A percentile compares a stretch with the other conserved stretches of the same genome.
Evolutionary conservation across 352 stramenopile species (phyloP).

Genomic region (Phytopythium cucurbitacearum): DNA sequence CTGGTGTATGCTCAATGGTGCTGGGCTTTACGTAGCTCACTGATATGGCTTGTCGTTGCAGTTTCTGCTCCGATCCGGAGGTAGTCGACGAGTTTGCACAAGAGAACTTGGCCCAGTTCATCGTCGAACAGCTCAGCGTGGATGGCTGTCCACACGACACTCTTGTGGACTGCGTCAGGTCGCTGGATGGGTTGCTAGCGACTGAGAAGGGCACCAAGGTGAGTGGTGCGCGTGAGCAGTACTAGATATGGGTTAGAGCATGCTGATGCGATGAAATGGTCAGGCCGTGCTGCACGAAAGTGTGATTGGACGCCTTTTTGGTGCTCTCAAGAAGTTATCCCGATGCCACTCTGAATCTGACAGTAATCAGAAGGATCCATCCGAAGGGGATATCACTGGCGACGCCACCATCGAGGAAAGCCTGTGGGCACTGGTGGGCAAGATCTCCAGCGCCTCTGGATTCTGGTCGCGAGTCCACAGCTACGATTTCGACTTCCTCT

Average conservation of each 20-base stretch:
- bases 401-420: constrained; percentile 13
- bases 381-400: neutral
- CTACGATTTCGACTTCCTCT: constrained; percentile 71
- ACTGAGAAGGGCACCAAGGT: constrained; percentile 48
- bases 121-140: constrained; percentile 45
- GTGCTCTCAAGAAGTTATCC: constrained; percentile 37
- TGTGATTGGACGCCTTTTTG: constrained; percentile 40
- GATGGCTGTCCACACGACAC: constrained; percentile 17
- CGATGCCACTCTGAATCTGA: constrained; percentile 9
- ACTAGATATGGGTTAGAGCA: constrained; percentile 2
- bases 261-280: neutral
- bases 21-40: neutral
- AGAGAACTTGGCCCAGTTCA: constrained; percentile 53
- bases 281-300: constrained; percentile 44
- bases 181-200: constrained; percentile 34
- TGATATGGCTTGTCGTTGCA: constrained; percentile 15
- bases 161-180: constrained; percentile 45
- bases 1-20: neutral
- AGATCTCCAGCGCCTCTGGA: constrained; percentile 20
- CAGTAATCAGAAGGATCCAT: neutral
- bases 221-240: constrained; percentile 1
- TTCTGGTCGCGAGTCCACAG: constrained; percentile 47
- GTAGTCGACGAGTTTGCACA: constrained; percentile 56
- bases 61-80: constrained; percentile 55
- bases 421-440: constrained; percentile 46